Percentiles rank a stretch among this genome's conserved stretches.
Evolutionary conservation across 2,329 filamentous ascomycete species (phyloP).

Genomic region (Ophiostoma fasciatum): DNA sequence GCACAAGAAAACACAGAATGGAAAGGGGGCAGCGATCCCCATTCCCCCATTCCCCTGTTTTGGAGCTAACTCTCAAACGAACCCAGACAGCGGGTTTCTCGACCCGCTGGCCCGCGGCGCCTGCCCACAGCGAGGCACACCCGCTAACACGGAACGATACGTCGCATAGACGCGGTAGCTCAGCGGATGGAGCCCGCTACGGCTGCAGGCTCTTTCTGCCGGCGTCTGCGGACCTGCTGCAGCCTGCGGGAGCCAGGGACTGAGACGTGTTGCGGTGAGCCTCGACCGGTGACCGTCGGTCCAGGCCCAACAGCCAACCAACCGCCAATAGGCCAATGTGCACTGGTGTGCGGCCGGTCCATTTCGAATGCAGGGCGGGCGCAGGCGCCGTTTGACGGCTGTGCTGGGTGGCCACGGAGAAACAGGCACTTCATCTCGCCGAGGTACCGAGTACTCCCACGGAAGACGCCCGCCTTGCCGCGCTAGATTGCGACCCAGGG

Average conservation of each 20-base stretch:
- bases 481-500: slow-evolving; percentile 1
- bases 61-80: slow-evolving; percentile 7
- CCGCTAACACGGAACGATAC: not conserved
- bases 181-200: slow-evolving; percentile 1
- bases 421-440: too few relatives aligned
- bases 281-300: not conserved
- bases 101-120: slow-evolving; percentile 6
- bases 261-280: not conserved
- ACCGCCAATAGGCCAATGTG: not conserved
- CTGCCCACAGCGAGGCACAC: slow-evolving; percentile 1
- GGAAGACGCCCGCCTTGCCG: not conserved
- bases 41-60: slow-evolving; percentile 6
- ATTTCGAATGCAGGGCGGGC: too few relatives aligned
- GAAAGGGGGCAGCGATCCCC: slow-evolving; percentile 7
- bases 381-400: too few relatives aligned
- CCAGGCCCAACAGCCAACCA: too few relatives aligned
- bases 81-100: slow-evolving; percentile 7
- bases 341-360: too few relatives aligned
- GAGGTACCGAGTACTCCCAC: too few relatives aligned
- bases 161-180: slow-evolving; percentile 1
- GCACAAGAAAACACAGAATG: not conserved
- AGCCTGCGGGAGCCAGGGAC: slow-evolving; percentile 1
- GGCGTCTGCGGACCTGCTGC: too few relatives aligned
- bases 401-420: too few relatives aligned
- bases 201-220: slow-evolving; percentile 6